phyloP scores from a whole-genome alignment of 345 rosid species.

The Viola odorata region DNA sequence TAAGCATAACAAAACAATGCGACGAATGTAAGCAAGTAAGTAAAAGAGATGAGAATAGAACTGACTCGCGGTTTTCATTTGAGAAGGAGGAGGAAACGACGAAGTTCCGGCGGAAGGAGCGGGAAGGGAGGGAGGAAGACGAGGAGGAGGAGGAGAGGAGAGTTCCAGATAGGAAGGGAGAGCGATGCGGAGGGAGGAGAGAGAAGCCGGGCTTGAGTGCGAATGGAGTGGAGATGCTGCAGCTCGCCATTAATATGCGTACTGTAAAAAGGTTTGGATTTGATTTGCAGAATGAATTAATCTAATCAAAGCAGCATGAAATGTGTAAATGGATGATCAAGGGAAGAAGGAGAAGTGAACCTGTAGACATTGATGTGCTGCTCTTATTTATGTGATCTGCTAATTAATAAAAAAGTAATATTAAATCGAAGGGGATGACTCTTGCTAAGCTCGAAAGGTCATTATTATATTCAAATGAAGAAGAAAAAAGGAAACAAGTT shows the following conservation, averaged over 20 bases:
- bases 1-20: not conserved
- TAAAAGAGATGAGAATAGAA: slow-evolving; percentile 1
- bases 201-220: slow-evolving; percentile 55
- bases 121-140: slow-evolving; percentile 34
- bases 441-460: not conserved
- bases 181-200: slow-evolving; percentile 47
- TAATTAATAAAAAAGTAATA: not conserved
- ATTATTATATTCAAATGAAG: slow-evolving; percentile 16
- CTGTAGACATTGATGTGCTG: not conserved
- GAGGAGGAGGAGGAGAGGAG: slow-evolving; percentile 21
- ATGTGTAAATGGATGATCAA: not conserved
- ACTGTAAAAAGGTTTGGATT: slow-evolving; percentile 22
- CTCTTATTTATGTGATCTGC: not conserved
- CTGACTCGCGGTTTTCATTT: slow-evolving; percentile 80
- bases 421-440: not conserved
- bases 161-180: slow-evolving; percentile 43
- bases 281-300: not conserved
- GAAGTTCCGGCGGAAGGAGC: slow-evolving; percentile 39
- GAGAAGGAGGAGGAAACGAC: slow-evolving; percentile 57
- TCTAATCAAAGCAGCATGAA: not conserved
- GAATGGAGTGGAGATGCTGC: slow-evolving; percentile 39
- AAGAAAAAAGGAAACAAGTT: too few species aligned
- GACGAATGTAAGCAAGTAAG: not conserved
- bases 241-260: slow-evolving; percentile 51
- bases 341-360: not conserved